A percentile compares a stretch with the other conserved stretches of the same genome.
These are phyloP conservation scores for Kwoniella mangroviensis DNA, from an alignment of 768 basidiomycete species.

Conservation along the genomic window DNA sequence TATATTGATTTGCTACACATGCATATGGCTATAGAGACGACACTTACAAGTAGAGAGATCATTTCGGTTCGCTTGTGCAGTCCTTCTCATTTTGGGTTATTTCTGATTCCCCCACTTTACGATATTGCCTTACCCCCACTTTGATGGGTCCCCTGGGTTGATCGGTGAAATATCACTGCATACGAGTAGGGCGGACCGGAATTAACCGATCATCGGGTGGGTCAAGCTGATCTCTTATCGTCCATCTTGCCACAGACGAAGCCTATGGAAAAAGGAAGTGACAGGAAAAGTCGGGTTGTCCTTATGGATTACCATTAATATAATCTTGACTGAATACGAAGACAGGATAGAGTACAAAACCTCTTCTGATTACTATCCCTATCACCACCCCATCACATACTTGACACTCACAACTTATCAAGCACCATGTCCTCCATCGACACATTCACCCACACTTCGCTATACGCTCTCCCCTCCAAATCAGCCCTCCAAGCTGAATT, in stretches of 20 bases:
- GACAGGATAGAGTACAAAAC: not conserved
- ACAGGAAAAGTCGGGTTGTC: not conserved
- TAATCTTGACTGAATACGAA: too few relatives aligned
- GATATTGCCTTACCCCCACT: not conserved
- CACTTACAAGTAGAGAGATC: too few relatives aligned
- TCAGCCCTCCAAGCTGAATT: slow-evolving; percentile 57
- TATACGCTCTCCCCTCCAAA: slow-evolving; percentile 40
- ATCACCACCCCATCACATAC: not conserved
- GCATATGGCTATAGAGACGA: too few relatives aligned
- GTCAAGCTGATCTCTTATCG: not conserved
- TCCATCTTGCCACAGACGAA: not conserved
- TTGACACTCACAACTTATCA: not conserved
- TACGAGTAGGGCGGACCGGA: not conserved
- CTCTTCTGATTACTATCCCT: not conserved
- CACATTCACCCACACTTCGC: slow-evolving; percentile 33
- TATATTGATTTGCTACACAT: not conserved
- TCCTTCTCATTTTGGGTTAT: not conserved
- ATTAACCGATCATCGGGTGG: not conserved
- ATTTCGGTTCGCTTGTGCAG: too few relatives aligned
- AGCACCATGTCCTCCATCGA: not conserved
- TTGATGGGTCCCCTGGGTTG: not conserved
- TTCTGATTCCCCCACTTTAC: not conserved
- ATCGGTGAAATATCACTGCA: not conserved
- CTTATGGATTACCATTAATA: too few relatives aligned
- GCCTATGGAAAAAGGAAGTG: too few relatives aligned